Evolutionary conservation across 2,329 filamentous ascomycete genomes (phyloP).

Genomic region (Sporothrix humicola): DNA sequence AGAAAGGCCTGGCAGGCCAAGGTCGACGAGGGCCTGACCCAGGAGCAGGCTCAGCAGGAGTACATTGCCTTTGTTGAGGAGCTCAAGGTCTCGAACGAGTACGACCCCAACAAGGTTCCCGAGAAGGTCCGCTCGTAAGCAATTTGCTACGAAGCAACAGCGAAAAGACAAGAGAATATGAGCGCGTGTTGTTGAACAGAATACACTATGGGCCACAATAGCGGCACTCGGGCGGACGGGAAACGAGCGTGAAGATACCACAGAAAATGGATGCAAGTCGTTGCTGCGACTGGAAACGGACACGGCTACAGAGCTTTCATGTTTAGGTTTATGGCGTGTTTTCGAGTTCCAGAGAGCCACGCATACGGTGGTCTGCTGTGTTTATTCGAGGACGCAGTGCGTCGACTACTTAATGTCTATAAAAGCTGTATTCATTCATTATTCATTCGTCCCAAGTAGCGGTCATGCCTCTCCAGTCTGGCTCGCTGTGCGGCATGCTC

Average conservation of each 20-base stretch:
- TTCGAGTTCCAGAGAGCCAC: not conserved
- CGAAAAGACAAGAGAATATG: not conserved
- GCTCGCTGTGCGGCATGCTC: slow-evolving; percentile 61
- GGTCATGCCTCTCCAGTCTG: slow-evolving; percentile 62
- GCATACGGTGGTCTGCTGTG: not conserved
- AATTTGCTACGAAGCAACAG: no score
- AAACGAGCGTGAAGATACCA: not conserved
- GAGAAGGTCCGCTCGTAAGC: slow-evolving; percentile 55
- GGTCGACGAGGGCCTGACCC: slow-evolving; percentile 65
- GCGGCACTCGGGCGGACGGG: not conserved
- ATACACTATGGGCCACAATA: not conserved
- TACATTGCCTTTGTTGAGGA: slow-evolving; percentile 76
- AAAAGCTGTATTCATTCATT: not conserved
- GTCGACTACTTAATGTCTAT: not conserved
- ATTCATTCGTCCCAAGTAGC: slow-evolving; percentile 44
- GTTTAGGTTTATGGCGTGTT: not conserved
- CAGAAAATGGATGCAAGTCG: not conserved
- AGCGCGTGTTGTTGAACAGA: not conserved
- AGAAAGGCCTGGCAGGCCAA: slow-evolving; percentile 76
- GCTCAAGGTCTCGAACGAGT: slow-evolving; percentile 73
- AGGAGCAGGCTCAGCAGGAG: slow-evolving; percentile 72
- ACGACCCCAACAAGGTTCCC: slow-evolving; percentile 66
- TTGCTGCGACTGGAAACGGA: not conserved
- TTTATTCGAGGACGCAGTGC: not conserved
- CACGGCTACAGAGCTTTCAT: not conserved